These are phyloP conservation scores for Wickerhamomyces kurtzmanii DNA, from an alignment of 805 yeast genomes.

Conservation along the genomic window DNA sequence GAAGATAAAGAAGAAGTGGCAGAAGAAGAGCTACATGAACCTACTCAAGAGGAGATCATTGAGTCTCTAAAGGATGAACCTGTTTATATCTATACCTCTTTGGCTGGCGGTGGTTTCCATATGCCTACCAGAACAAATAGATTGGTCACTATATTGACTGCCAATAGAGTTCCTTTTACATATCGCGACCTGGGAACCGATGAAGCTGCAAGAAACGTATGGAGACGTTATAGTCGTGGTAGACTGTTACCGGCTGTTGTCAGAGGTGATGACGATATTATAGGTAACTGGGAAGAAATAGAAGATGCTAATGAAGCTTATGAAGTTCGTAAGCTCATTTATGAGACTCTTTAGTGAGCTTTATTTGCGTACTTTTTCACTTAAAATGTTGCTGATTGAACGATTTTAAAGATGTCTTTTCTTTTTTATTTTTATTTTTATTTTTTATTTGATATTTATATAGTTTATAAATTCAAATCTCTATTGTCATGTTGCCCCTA, in stretches of 20 bases:
- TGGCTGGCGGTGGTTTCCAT: conserved; percentile 79
- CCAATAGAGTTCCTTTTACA: conserved; percentile 58
- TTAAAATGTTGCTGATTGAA: too few species aligned
- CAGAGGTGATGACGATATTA: conserved; percentile 69
- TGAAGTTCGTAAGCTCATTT: conserved; percentile 50
- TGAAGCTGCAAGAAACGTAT: conserved; percentile 72
- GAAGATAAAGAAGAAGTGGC: neutral
- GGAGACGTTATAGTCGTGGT: conserved; percentile 71
- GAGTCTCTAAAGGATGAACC: conserved; percentile 34
- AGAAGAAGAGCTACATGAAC: conserved; percentile 9
- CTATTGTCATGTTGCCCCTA: too few species aligned
- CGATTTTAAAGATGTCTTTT: too few species aligned
- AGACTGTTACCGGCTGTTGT: conserved; percentile 78
- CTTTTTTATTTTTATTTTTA: too few species aligned
- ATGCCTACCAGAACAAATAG: conserved; percentile 72
- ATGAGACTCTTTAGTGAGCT: conserved; percentile 41
- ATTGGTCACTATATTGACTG: conserved; percentile 62
- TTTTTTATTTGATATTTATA: too few species aligned
- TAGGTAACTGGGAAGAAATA: conserved; percentile 80
- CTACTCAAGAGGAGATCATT: conserved; percentile 18
- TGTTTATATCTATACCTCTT: conserved; percentile 71
- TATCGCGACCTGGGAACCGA: conserved; percentile 82
- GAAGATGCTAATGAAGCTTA: conserved; percentile 83
- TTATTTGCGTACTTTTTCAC: neutral
- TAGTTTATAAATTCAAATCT: too few species aligned